phyloP scores from a whole-genome alignment of 352 stramenopile genomes.

The Globisporangium barbulae region DNA sequence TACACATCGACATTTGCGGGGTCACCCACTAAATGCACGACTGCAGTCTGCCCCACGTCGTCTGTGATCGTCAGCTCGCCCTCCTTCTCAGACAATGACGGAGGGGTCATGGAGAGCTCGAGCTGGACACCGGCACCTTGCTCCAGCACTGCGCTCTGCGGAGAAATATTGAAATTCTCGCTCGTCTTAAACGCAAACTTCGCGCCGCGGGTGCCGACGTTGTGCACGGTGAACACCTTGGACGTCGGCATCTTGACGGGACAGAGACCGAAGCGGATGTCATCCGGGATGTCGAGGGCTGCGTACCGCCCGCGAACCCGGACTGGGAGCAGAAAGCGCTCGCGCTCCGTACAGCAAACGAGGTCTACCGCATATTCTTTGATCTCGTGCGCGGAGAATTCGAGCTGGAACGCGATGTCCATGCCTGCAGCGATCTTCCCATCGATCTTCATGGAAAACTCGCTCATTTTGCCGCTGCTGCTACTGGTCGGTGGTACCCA shows the following conservation, averaged over 20 bases:
- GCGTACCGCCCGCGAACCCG: constrained; percentile 78
- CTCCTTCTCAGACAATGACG: constrained; percentile 32
- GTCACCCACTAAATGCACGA: constrained; percentile 68
- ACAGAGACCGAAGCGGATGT: constrained; percentile 83
- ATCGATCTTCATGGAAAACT: constrained; percentile 27
- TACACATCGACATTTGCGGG: constrained; percentile 91
- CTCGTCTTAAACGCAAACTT: constrained; percentile 75
- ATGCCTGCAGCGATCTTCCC: constrained; percentile 92
- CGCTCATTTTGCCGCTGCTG: background rate
- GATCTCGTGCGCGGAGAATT: constrained; percentile 90
- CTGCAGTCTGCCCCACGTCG: constrained; percentile 61
- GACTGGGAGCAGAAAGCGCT: constrained; percentile 93
- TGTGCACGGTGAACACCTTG: constrained; percentile 86
- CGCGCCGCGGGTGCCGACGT: constrained; percentile 79
- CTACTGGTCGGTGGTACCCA: constrained; percentile 16
- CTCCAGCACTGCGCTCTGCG: constrained; percentile 57
- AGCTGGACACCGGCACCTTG: constrained; percentile 74
- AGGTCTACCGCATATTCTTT: constrained; percentile 88
- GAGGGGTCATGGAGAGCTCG: constrained; percentile 58
- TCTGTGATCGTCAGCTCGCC: constrained; percentile 86
- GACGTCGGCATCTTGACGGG: constrained; percentile 82
- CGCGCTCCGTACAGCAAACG: constrained; percentile 92
- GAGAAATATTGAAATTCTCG: constrained; percentile 59
- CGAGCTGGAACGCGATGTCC: constrained; percentile 89
- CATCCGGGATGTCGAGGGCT: constrained; percentile 89